A percentile compares a stretch with the other conserved stretches of the same genome.
Conservation (phyloP, 108 stramenopile species). For the Conticribra weissflogii region DNA sequence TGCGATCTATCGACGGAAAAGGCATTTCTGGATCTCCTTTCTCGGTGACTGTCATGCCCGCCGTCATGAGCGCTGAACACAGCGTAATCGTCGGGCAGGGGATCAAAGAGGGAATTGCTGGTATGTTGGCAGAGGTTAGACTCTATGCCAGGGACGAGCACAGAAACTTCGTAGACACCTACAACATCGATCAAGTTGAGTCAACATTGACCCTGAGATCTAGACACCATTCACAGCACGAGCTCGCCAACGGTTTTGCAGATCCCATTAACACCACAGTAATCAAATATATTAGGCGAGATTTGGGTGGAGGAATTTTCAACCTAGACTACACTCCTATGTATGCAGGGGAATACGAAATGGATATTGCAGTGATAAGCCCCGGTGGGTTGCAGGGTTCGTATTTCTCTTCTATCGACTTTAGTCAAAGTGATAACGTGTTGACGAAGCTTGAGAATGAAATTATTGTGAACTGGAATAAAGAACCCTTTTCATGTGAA, state of each 20-base stretch:
- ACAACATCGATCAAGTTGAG: conserved; percentile 16
- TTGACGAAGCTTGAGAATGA: conserved; percentile 9
- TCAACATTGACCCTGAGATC: conserved; percentile 8
- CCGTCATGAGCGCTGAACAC: conserved; percentile 9
- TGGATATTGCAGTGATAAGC: conserved; percentile 8
- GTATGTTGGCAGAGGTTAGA: conserved; percentile 14
- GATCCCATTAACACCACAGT: not conserved
- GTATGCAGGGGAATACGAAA: conserved; percentile 11
- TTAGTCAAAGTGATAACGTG: conserved; percentile 12
- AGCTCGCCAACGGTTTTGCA: not conserved
- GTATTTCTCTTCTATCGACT: conserved; percentile 21
- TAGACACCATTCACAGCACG: conserved; percentile 2
- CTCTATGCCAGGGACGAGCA: conserved; percentile 16
- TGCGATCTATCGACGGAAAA: not conserved
- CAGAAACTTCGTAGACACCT: conserved; percentile 10
- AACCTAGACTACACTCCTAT: conserved; percentile 8
- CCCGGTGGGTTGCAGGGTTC: conserved; percentile 21
- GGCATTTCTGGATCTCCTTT: conserved; percentile 24
- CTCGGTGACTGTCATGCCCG: conserved; percentile 13
- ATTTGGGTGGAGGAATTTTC: conserved; percentile 14
- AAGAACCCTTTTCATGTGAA: not conserved
- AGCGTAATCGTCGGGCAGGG: conserved; percentile 23
- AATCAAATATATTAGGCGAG: conserved; percentile 9
- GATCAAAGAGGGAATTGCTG: conserved; percentile 5
- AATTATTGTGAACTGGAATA: conserved; percentile 13